These are phyloP conservation scores for Scheffersomyces titani DNA, from an alignment of 1,139 yeast species.

Conservation along the genomic window DNA sequence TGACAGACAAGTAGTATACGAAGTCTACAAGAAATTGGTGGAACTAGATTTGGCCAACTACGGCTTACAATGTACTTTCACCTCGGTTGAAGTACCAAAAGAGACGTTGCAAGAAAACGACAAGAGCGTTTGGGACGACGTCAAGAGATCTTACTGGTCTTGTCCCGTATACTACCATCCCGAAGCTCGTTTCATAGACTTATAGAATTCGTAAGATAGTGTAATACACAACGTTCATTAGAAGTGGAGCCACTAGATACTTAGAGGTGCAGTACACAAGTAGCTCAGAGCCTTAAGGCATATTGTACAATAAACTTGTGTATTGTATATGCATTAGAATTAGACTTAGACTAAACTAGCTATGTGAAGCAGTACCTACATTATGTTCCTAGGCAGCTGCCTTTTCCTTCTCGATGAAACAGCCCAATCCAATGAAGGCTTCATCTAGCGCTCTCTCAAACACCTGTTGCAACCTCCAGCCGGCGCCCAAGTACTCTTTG, in stretches of 20 bases:
- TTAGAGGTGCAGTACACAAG: not conserved
- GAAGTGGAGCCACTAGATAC: not conserved
- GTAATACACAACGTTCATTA: not conserved
- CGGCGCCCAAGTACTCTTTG: slow-evolving; percentile 79
- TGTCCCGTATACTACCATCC: slow-evolving; percentile 71
- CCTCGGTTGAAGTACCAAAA: slow-evolving; percentile 43
- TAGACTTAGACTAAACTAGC: no score
- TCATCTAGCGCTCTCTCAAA: slow-evolving; percentile 79
- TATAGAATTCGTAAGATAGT: slow-evolving; percentile 2
- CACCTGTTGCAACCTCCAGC: slow-evolving; percentile 72
- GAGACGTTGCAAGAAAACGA: slow-evolving; percentile 29
- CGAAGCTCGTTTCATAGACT: slow-evolving; percentile 49
- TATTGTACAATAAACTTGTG: no score
- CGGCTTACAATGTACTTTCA: slow-evolving; percentile 65
- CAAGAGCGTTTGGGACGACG: slow-evolving; percentile 65
- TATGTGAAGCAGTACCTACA: not conserved
- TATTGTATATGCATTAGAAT: not conserved
- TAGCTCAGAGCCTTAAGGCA: not conserved
- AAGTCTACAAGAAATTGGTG: slow-evolving; percentile 82
- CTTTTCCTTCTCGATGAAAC: slow-evolving; percentile 73
- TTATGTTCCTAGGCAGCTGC: not conserved
- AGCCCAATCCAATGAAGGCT: slow-evolving; percentile 88
- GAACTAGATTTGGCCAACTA: slow-evolving; percentile 77
- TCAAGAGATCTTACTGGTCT: slow-evolving; percentile 74
- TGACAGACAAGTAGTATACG: slow-evolving; percentile 84